Conservation (phyloP, 164 flowering plant species). For the Umbellularia californica region DNA sequence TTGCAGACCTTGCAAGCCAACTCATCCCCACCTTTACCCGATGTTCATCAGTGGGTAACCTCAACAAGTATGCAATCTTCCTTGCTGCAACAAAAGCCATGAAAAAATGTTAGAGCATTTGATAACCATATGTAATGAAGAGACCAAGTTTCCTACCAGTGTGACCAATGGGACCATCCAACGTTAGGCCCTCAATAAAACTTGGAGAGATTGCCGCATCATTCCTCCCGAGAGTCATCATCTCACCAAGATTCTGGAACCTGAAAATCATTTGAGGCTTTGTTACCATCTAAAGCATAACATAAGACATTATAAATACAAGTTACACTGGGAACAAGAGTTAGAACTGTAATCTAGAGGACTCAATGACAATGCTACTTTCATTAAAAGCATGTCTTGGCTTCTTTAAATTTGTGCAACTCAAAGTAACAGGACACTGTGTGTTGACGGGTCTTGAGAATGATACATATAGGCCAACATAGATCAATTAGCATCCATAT, state of each 20-base stretch:
- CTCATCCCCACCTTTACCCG: slow-evolving; percentile 84
- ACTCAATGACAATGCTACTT: too few species aligned
- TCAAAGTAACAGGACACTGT: too few species aligned
- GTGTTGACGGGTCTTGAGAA: too few species aligned
- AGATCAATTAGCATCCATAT: too few species aligned
- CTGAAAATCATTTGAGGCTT: slow-evolving; percentile 24
- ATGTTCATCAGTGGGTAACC: slow-evolving; percentile 94
- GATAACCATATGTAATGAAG: neutral
- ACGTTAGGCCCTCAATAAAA: slow-evolving; percentile 80
- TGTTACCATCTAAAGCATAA: neutral
- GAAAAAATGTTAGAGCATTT: slow-evolving; percentile 1
- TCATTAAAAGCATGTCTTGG: too few species aligned
- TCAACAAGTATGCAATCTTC: slow-evolving; percentile 74
- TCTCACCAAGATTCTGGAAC: slow-evolving; percentile 91
- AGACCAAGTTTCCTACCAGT: slow-evolving; percentile 37
- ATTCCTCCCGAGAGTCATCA: slow-evolving; percentile 86
- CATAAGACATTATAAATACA: too few species aligned
- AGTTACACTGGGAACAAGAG: too few species aligned
- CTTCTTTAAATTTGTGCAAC: too few species aligned
- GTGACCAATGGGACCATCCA: slow-evolving; percentile 90
- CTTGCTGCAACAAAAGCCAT: slow-evolving; percentile 55
- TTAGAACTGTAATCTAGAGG: too few species aligned
- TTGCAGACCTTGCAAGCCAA: slow-evolving; percentile 78
- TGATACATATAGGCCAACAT: too few species aligned
- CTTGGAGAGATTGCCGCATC: slow-evolving; percentile 92